Evolutionary conservation across 2,329 filamentous ascomycete genomes (phyloP).

Genomic region (Sphaerulina populicola): DNA sequence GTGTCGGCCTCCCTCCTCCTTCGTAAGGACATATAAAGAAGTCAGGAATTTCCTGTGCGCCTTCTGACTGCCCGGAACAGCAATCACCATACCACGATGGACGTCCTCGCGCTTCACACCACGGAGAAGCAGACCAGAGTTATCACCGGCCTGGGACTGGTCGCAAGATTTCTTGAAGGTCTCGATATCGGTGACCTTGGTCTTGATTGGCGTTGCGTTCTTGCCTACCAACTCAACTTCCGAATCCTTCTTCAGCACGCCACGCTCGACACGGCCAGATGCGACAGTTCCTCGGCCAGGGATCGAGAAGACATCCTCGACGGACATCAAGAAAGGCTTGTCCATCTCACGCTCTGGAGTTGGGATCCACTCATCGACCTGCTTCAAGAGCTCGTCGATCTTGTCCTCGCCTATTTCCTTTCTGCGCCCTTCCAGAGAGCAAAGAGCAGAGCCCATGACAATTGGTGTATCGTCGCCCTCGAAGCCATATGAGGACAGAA

Average conservation of each 20-base stretch:
- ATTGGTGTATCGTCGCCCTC: slow-evolving; percentile 98
- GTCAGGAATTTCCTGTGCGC: slow-evolving; percentile 85
- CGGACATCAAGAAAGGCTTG: slow-evolving; percentile 98
- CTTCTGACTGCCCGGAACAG: slow-evolving; percentile 73
- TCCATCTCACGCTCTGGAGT: slow-evolving; percentile 88
- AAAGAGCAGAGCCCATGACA: slow-evolving; percentile 92
- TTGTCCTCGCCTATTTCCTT: slow-evolving; percentile 78
- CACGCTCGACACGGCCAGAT: slow-evolving; percentile 95
- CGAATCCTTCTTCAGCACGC: slow-evolving; percentile 81
- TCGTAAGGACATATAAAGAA: slow-evolving; percentile 93
- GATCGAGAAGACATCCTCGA: slow-evolving; percentile 60
- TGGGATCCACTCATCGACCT: slow-evolving; percentile 93
- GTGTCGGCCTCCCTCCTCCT: slow-evolving; percentile 96
- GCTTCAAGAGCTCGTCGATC: slow-evolving; percentile 83
- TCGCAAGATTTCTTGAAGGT: slow-evolving; percentile 99
- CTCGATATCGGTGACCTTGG: slow-evolving; percentile 99
- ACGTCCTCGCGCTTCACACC: slow-evolving; percentile 95
- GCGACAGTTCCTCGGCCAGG: slow-evolving; percentile 88
- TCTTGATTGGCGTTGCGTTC: slow-evolving; percentile 74
- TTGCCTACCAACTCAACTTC: slow-evolving; percentile 95
- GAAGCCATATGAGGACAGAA: slow-evolving; percentile 85
- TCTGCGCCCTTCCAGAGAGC: slow-evolving; percentile 77
- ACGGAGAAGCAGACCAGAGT: slow-evolving; percentile 92
- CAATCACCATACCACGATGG: slow-evolving; percentile 86
- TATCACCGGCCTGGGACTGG: slow-evolving; percentile 91